phyloP scores from a whole-genome alignment of 192 early-diverging fungal species.

The Spinellus fusiger region DNA sequence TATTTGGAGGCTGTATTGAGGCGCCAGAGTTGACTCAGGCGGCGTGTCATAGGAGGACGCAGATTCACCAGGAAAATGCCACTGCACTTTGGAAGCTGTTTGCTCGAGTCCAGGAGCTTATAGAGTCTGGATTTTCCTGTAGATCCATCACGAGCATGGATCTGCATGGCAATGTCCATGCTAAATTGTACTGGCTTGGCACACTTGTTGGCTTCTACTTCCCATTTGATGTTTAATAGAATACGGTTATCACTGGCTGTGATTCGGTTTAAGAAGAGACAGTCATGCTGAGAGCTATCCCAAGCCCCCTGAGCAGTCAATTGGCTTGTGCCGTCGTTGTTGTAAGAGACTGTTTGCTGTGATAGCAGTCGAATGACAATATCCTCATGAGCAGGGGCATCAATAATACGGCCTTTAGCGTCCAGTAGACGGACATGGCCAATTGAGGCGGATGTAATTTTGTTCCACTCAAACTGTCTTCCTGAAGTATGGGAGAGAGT shows the following conservation, averaged over 20 bases:
- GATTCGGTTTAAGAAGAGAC: conserved; percentile 56
- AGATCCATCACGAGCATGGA: conserved; percentile 50
- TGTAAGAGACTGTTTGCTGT: conserved; percentile 38
- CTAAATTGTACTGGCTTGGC: conserved; percentile 45
- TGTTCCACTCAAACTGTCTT: conserved; percentile 51
- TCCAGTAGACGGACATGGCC: conserved; percentile 48
- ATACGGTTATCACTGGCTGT: conserved; percentile 57
- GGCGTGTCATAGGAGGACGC: conserved; percentile 45
- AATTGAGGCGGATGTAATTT: conserved; percentile 39
- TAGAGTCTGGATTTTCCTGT: conserved; percentile 25
- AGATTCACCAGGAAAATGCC: conserved; percentile 63
- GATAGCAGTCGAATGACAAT: conserved; percentile 41
- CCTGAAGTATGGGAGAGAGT: conserved; percentile 65
- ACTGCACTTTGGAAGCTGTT: conserved; percentile 38
- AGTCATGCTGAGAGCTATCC: conserved; percentile 74
- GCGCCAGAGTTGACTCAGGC: conserved; percentile 57
- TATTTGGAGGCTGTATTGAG: conserved; percentile 64
- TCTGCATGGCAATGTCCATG: conserved; percentile 58
- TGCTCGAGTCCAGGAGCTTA: conserved; percentile 38
- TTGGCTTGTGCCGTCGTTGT: conserved; percentile 58
- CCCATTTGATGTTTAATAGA: conserved; percentile 48
- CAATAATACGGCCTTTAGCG: conserved; percentile 53
- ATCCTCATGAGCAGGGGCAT: conserved; percentile 47
- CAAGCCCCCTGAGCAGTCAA: conserved; percentile 52
- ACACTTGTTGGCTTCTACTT: conserved; percentile 54